Base-by-base conservation (phyloP, 208 protist genomes). In the Leishmania martiniquensis region DNA sequence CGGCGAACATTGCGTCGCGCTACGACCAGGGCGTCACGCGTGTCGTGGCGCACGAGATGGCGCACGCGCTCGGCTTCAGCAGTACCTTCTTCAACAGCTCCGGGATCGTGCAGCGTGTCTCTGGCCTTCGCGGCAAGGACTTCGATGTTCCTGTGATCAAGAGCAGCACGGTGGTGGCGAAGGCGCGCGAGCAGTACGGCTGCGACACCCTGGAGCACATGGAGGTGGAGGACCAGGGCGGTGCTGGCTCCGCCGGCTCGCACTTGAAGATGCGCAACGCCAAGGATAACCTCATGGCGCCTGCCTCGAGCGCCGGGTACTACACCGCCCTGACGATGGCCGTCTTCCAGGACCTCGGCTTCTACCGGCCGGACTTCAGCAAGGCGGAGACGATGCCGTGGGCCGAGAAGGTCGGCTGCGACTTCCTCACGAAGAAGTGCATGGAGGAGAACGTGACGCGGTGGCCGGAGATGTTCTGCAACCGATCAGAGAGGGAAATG, bases 31-130 rank as follows among this genome's bases (percentile, higher is more conserved):
- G 12, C 34, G 75, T 42, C 22, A 76, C 84, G 4, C 84, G 85
- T 62, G 62, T 72, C 9, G 72, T 91, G 3, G 72, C 88, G 10
- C 96, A 98, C 73, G 95, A 97, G 84, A 78, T 97, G 0, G 78
- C 93, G 10, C 96, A 98, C 85, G 90, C 92, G 25, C 81, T 98
- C 32, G 96, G 96, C 15, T 74, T 77, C 6, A 85, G 29, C 52
- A 1, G 52, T 0, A 32, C 0, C 0, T 65, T 72, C 52, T 93
- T 88, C 63, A 7, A 62, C 7, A 71, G 7, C 13, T 3, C 32
- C 20, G 47, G 44, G 12, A 79, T 90, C 20, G 2, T 74, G 22
- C 4, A 0, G 15, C 72, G 22, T 49, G 73, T 82, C 52, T 47
- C 66, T 0, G 70, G 59, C 17, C 20, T 91, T 25, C 85, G 90